phyloP scores from a whole-genome alignment of 257 asterid species.

The Solanum stenotomum region DNA sequence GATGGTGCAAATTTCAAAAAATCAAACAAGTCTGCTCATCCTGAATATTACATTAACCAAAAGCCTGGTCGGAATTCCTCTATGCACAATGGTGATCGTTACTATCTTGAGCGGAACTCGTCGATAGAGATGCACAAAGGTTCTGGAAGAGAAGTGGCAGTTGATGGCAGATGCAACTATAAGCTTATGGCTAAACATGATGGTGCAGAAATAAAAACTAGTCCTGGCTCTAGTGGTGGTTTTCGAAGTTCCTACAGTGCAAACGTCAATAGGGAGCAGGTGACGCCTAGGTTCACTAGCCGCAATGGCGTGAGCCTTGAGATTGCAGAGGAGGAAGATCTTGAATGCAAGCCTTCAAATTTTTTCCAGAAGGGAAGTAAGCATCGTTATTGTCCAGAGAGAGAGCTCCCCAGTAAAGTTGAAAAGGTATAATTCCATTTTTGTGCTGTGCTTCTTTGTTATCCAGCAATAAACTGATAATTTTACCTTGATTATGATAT shows the following conservation, averaged over 20 bases:
- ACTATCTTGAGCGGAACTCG: conserved; percentile 24
- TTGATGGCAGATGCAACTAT: conserved; percentile 29
- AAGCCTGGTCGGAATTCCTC: conserved; percentile 26
- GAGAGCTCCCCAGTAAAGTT: conserved; percentile 17
- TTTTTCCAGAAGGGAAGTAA: conserved; percentile 12
- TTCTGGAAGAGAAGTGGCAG: conserved; percentile 12
- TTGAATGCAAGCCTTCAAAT: conserved; percentile 25
- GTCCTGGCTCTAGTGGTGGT: conserved; percentile 22
- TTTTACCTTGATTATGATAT: conserved; percentile 1
- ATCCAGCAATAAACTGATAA: conserved; percentile 13
- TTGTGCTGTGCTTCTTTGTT: neutral
- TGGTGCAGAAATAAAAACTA: conserved; percentile 22
- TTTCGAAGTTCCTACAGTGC: conserved; percentile 14
- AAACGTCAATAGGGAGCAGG: conserved; percentile 17
- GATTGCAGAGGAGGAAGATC: conserved; percentile 19
- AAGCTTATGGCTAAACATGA: conserved; percentile 21
- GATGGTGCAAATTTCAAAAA: conserved; percentile 27
- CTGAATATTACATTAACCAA: conserved; percentile 28
- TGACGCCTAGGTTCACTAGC: conserved; percentile 14
- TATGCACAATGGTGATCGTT: conserved; percentile 18
- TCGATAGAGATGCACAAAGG: conserved; percentile 31
- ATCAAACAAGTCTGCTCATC: conserved; percentile 28
- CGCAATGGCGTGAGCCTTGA: conserved; percentile 14
- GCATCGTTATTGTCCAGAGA: conserved; percentile 17
- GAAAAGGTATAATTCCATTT: conserved; percentile 23